Percentiles rank a stretch among this genome's conserved stretches.
Evolutionary conservation across 371 early-diverging fungal species (phyloP).

Genomic region (Apophysomyces trapeziformis): DNA sequence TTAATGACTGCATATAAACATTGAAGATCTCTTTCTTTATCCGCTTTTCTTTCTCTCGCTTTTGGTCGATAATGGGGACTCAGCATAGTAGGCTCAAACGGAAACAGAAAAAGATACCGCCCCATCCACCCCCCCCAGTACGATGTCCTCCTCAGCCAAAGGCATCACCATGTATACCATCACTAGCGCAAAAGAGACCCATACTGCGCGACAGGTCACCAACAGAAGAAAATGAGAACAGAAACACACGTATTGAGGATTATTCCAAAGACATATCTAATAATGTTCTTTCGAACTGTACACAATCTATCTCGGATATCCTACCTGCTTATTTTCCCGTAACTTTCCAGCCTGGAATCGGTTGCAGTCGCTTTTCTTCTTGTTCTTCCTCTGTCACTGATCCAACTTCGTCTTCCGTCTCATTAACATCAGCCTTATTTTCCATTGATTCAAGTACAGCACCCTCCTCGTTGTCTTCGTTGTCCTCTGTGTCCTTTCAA

Average conservation of each 20-base stretch:
- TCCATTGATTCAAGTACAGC: slow-evolving; percentile 17
- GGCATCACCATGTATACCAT: neutral
- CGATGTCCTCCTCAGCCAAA: neutral
- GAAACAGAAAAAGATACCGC: slow-evolving; percentile 14
- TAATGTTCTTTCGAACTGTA: neutral
- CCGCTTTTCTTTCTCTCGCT: slow-evolving; percentile 13
- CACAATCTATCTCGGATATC: slow-evolving; percentile 6
- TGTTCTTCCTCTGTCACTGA: slow-evolving; percentile 8
- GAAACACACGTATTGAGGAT: slow-evolving; percentile 16
- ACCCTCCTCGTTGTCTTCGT: slow-evolving; percentile 20
- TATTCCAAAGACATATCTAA: slow-evolving; percentile 13
- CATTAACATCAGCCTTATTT: slow-evolving; percentile 16
- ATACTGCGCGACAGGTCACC: slow-evolving; percentile 5
- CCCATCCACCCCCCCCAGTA: neutral
- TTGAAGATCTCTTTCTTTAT: slow-evolving; percentile 13
- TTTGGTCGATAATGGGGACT: slow-evolving; percentile 20
- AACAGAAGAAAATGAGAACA: slow-evolving; percentile 1
- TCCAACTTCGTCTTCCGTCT: slow-evolving; percentile 13
- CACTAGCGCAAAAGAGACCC: neutral
- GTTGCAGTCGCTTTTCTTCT: neutral
- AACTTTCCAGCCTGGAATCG: slow-evolving; percentile 8
- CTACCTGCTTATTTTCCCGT: slow-evolving; percentile 13
- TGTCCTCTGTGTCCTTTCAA: slow-evolving; percentile 21
- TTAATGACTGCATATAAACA: slow-evolving; percentile 1
- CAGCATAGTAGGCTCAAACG: slow-evolving; percentile 17